Conservation (phyloP, 106 monocot genomes). For the Allium cepa region DNA sequence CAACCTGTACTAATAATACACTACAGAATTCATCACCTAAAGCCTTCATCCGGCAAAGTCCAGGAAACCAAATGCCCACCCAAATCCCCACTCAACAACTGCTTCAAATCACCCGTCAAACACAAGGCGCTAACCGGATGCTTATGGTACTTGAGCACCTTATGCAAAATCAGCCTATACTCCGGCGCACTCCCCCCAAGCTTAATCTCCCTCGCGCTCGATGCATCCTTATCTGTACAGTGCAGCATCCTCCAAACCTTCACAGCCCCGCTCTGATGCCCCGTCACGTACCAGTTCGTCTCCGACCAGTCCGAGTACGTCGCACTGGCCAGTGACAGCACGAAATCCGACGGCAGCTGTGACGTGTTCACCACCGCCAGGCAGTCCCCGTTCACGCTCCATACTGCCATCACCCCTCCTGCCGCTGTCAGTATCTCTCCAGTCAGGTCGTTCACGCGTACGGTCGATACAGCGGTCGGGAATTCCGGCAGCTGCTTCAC, state of each 20-base stretch:
- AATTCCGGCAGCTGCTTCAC: slow-evolving; percentile 85
- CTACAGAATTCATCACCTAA: slow-evolving; percentile 19
- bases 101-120: slow-evolving; percentile 66
- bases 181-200: slow-evolving; percentile 32
- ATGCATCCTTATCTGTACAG: slow-evolving; percentile 27
- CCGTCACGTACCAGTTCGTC: slow-evolving; percentile 88
- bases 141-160: slow-evolving; percentile 78
- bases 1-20: slow-evolving; percentile 1
- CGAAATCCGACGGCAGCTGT: slow-evolving; percentile 84
- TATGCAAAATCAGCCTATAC: slow-evolving; percentile 63
- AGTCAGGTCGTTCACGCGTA: slow-evolving; percentile 85
- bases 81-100: slow-evolving; percentile 76
- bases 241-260: slow-evolving; percentile 99
- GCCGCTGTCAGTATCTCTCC: slow-evolving; percentile 90
- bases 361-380: slow-evolving; percentile 87
- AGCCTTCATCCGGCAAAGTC: slow-evolving; percentile 66
- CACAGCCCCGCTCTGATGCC: slow-evolving; percentile 94
- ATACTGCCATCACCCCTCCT: slow-evolving; percentile 73
- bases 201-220: slow-evolving; percentile 17
- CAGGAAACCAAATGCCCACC: slow-evolving; percentile 73
- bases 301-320: slow-evolving; percentile 81
- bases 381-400: slow-evolving; percentile 97
- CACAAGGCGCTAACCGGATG: slow-evolving; percentile 85
- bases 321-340: slow-evolving; percentile 57
- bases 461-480: slow-evolving; percentile 65